These are phyloP conservation scores for Penicillium samsonianum DNA, from an alignment of 495 filamentous ascomycete genomes.

Conservation along the genomic window DNA sequence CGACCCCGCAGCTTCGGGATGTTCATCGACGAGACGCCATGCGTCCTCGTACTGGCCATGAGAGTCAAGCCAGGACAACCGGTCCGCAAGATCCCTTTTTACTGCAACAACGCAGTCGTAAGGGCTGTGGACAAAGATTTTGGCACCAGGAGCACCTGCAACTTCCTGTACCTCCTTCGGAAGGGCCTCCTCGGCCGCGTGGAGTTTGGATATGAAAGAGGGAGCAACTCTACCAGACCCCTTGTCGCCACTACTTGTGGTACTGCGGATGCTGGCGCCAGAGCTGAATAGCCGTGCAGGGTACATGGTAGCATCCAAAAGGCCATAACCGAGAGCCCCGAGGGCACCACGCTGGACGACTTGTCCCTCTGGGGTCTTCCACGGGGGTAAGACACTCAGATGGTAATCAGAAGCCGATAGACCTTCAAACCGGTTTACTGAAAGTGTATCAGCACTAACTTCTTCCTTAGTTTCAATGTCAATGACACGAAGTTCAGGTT, in stretches of 20 bases:
- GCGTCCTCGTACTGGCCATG: conserved; percentile 77
- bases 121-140: conserved; percentile 94
- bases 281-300: conserved; percentile 83
- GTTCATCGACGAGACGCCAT: conserved; percentile 83
- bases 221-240: conserved; percentile 47
- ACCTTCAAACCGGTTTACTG: conserved; percentile 79
- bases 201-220: conserved; percentile 42
- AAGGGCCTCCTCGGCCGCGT: conserved; percentile 31
- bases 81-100: conserved; percentile 79
- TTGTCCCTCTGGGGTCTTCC: conserved; percentile 55
- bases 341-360: conserved; percentile 65
- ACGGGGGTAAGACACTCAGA: conserved; percentile 76
- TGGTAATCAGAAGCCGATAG: conserved; percentile 93
- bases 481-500: conserved; percentile 88
- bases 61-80: conserved; percentile 79
- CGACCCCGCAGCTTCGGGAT: conserved; percentile 58
- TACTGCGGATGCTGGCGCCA: conserved; percentile 77
- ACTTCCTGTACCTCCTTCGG: conserved; percentile 48
- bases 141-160: conserved; percentile 66
- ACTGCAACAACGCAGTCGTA: conserved; percentile 91
- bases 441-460: conserved; percentile 76
- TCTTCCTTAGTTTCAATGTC: conserved; percentile 80
- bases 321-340: conserved; percentile 61
- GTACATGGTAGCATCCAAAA: conserved; percentile 82
- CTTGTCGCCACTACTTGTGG: conserved; percentile 60